These are phyloP conservation scores for Sclerospora graminicola DNA, from an alignment of 352 stramenopile species.

Conservation along the genomic window DNA sequence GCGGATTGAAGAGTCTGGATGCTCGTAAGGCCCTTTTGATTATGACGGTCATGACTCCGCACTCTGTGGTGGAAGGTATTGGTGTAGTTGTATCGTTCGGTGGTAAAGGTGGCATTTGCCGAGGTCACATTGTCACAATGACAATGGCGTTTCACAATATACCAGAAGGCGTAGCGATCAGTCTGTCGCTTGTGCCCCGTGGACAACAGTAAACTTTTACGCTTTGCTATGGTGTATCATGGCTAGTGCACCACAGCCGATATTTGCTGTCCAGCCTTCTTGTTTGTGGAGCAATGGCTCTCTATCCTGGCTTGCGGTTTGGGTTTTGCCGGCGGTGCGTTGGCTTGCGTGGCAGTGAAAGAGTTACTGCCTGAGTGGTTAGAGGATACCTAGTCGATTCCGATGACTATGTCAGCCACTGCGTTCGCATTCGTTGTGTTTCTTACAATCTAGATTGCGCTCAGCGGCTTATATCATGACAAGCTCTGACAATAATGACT, in stretches of 20 bases:
- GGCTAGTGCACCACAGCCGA: constrained; percentile 88
- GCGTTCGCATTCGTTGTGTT: constrained; percentile 74
- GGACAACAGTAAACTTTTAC: constrained; percentile 86
- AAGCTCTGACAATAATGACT: too few relatives aligned
- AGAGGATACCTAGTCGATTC: constrained; percentile 74
- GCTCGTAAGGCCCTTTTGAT: constrained; percentile 92
- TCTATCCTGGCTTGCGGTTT: constrained; percentile 92
- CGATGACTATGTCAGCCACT: constrained; percentile 53
- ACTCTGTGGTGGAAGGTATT: constrained; percentile 96
- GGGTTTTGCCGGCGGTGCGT: constrained; percentile 95
- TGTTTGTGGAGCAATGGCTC: constrained; percentile 89
- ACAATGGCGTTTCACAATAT: constrained; percentile 98
- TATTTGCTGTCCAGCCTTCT: constrained; percentile 96
- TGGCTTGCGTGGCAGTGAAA: constrained; percentile 92
- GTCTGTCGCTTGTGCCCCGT: constrained; percentile 90
- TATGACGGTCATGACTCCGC: constrained; percentile 98
- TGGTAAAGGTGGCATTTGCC: constrained; percentile 85
- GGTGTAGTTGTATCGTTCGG: constrained; percentile 97
- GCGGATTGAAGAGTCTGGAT: constrained; percentile 66
- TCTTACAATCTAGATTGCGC: constrained; percentile 69
- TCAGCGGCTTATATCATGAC: too few relatives aligned
- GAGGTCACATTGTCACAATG: constrained; percentile 95
- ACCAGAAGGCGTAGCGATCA: constrained; percentile 93
- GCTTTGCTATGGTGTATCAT: constrained; percentile 88
- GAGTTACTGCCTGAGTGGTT: constrained; percentile 75